Conservation (phyloP, 2,329 filamentous ascomycete species). For the Raffaelea deltoideospora region DNA sequence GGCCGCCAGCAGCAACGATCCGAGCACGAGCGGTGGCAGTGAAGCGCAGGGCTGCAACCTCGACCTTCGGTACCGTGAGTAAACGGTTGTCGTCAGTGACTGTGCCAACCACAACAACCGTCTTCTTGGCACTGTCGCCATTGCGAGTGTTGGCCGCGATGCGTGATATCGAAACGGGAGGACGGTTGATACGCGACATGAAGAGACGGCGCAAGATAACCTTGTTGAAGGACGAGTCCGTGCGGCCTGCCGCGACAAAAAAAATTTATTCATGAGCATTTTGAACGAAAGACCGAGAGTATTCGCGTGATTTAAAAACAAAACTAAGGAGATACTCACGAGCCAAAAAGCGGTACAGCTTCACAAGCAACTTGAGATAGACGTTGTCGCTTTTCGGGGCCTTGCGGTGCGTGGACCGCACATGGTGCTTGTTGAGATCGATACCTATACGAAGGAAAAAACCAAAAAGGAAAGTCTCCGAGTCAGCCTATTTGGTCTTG, state of each 20-base stretch:
- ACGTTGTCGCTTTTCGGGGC: slow-evolving; percentile 97
- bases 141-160: slow-evolving; percentile 58
- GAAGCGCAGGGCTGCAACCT: slow-evolving; percentile 88
- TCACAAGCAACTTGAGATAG: slow-evolving; percentile 92
- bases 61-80: slow-evolving; percentile 78
- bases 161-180: slow-evolving; percentile 85
- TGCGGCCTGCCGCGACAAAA: slow-evolving; percentile 52
- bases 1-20: slow-evolving; percentile 85
- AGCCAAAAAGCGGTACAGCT: slow-evolving; percentile 94
- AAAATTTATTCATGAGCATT: background rate
- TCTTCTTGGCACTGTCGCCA: slow-evolving; percentile 56
- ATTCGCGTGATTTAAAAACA: background rate
- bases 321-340: slow-evolving; percentile 44
- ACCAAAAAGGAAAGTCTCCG: slow-evolving; percentile 14
- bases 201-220: slow-evolving; percentile 93
- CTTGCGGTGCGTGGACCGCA: slow-evolving; percentile 67
- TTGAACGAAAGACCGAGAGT: background rate
- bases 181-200: slow-evolving; percentile 97
- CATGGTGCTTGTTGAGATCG: slow-evolving; percentile 57
- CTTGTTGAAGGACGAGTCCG: slow-evolving; percentile 97
- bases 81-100: slow-evolving; percentile 97
- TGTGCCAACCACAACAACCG: slow-evolving; percentile 84
- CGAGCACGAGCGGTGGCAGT: slow-evolving; percentile 90
- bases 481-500: slow-evolving; percentile 43
- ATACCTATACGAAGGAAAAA: slow-evolving; percentile 42